phyloP scores from a whole-genome alignment of 1,139 yeast genomes.

The Yamadazyma trypodendri region DNA sequence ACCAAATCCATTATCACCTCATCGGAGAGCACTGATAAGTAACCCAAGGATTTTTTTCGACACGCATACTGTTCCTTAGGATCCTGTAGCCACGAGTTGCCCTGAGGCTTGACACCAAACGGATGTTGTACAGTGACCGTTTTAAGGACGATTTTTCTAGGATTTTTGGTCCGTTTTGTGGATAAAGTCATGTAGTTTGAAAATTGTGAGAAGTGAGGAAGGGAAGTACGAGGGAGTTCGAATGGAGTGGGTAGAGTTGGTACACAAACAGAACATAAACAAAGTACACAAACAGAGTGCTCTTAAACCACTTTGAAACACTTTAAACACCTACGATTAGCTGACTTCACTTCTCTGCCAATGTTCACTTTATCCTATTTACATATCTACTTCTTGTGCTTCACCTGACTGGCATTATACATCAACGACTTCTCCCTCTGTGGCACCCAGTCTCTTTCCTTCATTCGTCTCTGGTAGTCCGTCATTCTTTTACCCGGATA shows the following conservation, averaged over 20 bases:
- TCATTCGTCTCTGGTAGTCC: constrained; percentile 42
- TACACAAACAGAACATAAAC: no score
- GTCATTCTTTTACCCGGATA: constrained; percentile 68
- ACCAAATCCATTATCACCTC: constrained; percentile 53
- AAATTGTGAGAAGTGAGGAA: neutral
- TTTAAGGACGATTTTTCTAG: constrained; percentile 23
- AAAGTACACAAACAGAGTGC: no score
- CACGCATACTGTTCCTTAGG: constrained; percentile 16
- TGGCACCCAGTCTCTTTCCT: constrained; percentile 68
- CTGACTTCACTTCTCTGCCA: neutral
- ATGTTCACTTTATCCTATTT: constrained; percentile 3
- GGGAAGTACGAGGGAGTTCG: no score
- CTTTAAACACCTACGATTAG: no score
- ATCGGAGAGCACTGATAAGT: constrained; percentile 53
- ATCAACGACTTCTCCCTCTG: constrained; percentile 40
- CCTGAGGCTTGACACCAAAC: constrained; percentile 70
- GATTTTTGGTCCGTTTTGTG: constrained; percentile 16
- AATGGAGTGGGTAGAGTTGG: no score
- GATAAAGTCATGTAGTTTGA: constrained; percentile 5
- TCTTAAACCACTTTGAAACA: no score
- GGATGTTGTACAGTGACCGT: constrained; percentile 54
- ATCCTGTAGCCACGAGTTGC: constrained; percentile 47
- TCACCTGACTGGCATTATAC: constrained; percentile 24
- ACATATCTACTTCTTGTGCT: constrained; percentile 17
- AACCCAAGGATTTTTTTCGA: constrained; percentile 48